Conservation (phyloP, 2,329 filamentous ascomycete genomes). For the Fusarium citri region DNA sequence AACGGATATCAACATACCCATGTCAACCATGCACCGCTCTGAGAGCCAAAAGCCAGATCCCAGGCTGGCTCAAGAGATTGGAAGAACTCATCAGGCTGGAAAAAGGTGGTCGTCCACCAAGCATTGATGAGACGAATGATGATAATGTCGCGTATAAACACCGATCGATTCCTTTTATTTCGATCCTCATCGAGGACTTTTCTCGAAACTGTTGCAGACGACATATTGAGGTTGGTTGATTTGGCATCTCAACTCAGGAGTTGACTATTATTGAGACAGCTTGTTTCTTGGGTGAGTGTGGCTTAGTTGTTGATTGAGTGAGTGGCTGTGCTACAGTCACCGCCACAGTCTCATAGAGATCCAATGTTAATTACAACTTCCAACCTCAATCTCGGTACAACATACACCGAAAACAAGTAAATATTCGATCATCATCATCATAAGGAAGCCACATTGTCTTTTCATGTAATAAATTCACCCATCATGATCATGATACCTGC, state of each 20-base stretch:
- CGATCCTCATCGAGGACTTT: conserved; percentile 33
- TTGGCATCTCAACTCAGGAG: background rate
- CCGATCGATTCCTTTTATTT: conserved; percentile 40
- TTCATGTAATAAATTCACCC: background rate
- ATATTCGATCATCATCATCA: background rate
- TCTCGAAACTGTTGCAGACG: conserved; percentile 13
- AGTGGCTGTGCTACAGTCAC: background rate
- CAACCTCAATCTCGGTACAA: background rate
- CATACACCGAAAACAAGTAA: background rate
- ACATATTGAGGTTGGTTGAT: conserved; percentile 23
- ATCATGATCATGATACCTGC: background rate
- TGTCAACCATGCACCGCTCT: conserved; percentile 89
- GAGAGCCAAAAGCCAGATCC: conserved; percentile 82
- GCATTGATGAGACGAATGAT: conserved; percentile 84
- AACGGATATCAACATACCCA: conserved; percentile 73
- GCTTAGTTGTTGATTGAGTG: conserved; percentile 13
- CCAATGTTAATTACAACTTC: background rate
- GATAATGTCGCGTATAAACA: conserved; percentile 59
- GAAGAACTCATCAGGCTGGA: conserved; percentile 98
- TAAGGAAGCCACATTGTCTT: background rate
- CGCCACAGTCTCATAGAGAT: background rate
- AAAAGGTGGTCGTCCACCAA: conserved; percentile 85
- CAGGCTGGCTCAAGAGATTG: conserved; percentile 96
- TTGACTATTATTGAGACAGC: conserved; percentile 8
- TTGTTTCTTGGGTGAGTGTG: conserved; percentile 13